Evolutionary conservation across 2,329 filamentous ascomycete genomes (phyloP).

Genomic region (Aureobasidium sp.): DNA sequence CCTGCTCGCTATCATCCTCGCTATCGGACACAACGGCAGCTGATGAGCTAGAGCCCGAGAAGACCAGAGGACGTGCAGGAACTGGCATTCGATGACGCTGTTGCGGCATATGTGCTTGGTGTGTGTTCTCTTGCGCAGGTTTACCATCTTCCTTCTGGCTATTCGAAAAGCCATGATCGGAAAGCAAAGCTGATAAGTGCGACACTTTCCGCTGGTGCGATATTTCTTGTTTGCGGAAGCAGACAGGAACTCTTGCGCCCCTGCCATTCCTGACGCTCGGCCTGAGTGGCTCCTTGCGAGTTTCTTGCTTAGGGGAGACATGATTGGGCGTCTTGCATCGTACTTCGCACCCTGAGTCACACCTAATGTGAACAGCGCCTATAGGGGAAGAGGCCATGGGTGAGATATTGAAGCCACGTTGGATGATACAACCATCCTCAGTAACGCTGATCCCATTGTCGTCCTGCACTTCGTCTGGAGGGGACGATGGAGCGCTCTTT

Average conservation of each 20-base stretch:
- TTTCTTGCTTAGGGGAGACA: background rate
- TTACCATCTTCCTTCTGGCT: background rate
- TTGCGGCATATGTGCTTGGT: background rate
- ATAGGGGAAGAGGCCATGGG: background rate
- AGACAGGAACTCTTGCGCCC: constrained; percentile 1
- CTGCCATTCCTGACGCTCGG: background rate
- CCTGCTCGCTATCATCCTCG: background rate
- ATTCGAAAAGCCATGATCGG: background rate
- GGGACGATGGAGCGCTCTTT: background rate
- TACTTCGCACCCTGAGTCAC: background rate
- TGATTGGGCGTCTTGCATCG: background rate
- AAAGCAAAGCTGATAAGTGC: background rate
- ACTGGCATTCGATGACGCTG: background rate
- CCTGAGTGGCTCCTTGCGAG: background rate
- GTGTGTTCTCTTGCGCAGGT: background rate
- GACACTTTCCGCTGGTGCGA: background rate
- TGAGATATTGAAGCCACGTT: background rate
- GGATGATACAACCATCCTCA: constrained; percentile 1
- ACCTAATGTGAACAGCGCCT: background rate
- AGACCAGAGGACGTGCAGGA: background rate
- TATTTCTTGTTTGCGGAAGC: constrained; percentile 6
- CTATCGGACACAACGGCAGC: background rate
- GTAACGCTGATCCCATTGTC: constrained; percentile 2
- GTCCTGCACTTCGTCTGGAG: background rate
- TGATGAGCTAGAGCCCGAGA: background rate